These are phyloP conservation scores for Fusarium cyanostomum DNA, from an alignment of 2,329 filamentous ascomycete genomes.

Conservation along the genomic window DNA sequence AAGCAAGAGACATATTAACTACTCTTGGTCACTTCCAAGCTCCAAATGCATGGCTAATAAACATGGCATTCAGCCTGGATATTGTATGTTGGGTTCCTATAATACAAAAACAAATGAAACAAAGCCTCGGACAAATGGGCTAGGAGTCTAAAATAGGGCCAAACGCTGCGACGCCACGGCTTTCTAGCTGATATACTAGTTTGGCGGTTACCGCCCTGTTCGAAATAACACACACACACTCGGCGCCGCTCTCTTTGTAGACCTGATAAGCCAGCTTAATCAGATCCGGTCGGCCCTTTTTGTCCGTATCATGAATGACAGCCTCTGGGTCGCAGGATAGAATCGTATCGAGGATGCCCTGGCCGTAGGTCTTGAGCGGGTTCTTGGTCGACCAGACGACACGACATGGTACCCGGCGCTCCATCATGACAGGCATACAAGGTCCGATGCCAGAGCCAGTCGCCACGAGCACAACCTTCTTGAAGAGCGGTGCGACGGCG, in stretches of 20 bases:
- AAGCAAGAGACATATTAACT: too few species aligned
- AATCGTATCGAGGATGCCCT: constrained; percentile 22
- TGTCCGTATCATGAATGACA: constrained; percentile 63
- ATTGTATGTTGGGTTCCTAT: too few species aligned
- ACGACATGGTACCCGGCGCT: constrained; percentile 28
- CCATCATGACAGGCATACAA: constrained; percentile 31
- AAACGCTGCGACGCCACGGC: constrained; percentile 68
- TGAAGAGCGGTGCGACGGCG: constrained; percentile 28
- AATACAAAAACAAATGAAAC: too few species aligned
- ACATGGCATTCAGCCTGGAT: too few species aligned
- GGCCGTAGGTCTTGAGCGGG: constrained; percentile 26
- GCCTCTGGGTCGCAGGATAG: constrained; percentile 22
- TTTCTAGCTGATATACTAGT: constrained; percentile 71
- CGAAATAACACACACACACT: constrained; percentile 74
- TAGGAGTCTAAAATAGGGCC: constrained; percentile 71
- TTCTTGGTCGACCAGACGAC: constrained; percentile 35
- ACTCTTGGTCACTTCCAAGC: too few species aligned
- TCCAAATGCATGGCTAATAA: too few species aligned
- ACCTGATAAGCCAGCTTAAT: constrained; percentile 55
- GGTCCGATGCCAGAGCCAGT: constrained; percentile 35
- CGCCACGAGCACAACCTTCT: constrained; percentile 32
- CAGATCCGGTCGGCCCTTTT: constrained; percentile 62
- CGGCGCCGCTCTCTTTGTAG: constrained; percentile 61
- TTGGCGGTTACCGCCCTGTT: constrained; percentile 69
- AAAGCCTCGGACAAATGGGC: neutral